Conservation (phyloP, 2,329 filamentous ascomycete genomes). For the Botrytis cinerea region DNA sequence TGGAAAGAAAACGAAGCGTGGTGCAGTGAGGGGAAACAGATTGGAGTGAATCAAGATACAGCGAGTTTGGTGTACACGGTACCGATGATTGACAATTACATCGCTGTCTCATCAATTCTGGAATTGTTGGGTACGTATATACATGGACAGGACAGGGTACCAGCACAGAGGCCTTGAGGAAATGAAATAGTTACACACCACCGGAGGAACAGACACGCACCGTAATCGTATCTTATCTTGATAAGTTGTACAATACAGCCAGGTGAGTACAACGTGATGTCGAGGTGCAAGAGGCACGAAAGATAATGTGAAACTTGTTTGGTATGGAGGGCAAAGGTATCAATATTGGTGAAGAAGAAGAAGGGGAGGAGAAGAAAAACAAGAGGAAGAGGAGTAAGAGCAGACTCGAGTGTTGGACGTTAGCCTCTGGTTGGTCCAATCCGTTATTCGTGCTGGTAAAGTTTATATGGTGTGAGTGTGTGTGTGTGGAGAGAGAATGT, state of each 20-base stretch:
- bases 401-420: background rate
- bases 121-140: slow-evolving; percentile 2
- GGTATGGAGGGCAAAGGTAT: background rate
- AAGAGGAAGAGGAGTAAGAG: background rate
- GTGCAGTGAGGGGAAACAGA: background rate
- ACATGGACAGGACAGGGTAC: background rate
- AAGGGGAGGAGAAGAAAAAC: background rate
- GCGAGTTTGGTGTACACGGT: background rate
- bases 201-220: background rate
- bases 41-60: background rate
- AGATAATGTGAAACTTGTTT: background rate
- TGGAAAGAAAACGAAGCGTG: background rate
- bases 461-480: background rate
- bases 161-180: background rate
- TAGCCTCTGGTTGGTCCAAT: slow-evolving; percentile 1
- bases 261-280: background rate
- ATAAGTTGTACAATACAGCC: background rate
- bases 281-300: background rate
- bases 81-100: background rate
- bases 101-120: slow-evolving; percentile 1
- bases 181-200: slow-evolving; percentile 13
- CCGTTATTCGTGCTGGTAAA: background rate
- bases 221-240: slow-evolving; percentile 4
- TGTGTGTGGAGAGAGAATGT: background rate
- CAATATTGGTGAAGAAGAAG: background rate